Evolutionary conservation across 2,329 filamentous ascomycete species (phyloP), one percentile per base, ranked within the genome.

Genomic region (Purpureocillium takamizusanense): DNA sequence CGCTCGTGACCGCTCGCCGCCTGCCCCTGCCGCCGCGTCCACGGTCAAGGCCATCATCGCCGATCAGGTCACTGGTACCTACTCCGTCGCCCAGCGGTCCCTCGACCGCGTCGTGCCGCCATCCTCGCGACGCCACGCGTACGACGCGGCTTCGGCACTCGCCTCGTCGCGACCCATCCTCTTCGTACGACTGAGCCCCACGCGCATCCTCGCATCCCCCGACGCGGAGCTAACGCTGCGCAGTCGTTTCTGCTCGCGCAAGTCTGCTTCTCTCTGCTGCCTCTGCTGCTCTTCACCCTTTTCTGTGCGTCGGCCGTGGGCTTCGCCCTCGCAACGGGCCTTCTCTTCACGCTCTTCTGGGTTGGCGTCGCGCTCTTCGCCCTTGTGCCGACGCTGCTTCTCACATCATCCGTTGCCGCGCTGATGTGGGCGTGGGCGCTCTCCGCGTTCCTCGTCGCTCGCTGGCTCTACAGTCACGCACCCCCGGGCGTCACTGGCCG

Each of bases 191-290:
- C 28, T n/a, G 11, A 17, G 33, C 32, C 31, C 32, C 15, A 10
- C 35, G 4, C 14, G 15, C 35, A 16, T 16, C 30, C 35, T 28
- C 25, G 8, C 25, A 28, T 8, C 23, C 25, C 11, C 13, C n/a
- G n/a, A n/a, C n/a, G n/a, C n/a, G n/a, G n/a, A 37, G 14, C 29
- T 32, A 21, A 31, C 27, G 21, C 27, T 28, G 13, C 12, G 3
- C 46, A 86, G 83, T 76, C 78, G 42, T 86, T 92, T 56, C 54
- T 87, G 41, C 60, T 74, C 33, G 65, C 72, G 23, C 84, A 89
- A 55, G 51, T 81, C 41, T 56, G 78, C 42, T 69, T 88, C 44
- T 78, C 78, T 12, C 71, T 78, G 41, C 58, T 85, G 12, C 86
- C 86, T 1, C 51, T 89, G 42, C 59, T 79, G 31, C 62, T 88